These are phyloP conservation scores for Oryza meridionalis DNA, from an alignment of 176 grass and related monocot genomes.

Conservation along the genomic window DNA sequence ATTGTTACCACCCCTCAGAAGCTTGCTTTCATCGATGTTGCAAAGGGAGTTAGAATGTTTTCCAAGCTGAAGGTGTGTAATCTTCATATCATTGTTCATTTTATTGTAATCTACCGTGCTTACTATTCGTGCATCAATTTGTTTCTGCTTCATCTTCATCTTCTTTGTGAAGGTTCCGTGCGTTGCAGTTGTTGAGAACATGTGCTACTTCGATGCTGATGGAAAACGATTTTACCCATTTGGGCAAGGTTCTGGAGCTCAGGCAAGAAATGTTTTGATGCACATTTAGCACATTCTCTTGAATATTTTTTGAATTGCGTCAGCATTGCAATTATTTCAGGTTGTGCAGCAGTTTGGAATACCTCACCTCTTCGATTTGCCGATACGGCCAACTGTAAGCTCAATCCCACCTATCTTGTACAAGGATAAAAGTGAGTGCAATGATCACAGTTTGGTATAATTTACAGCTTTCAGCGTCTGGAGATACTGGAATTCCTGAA, in stretches of 20 bases:
- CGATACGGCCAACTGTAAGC: slow-evolving; percentile 85
- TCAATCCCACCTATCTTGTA: slow-evolving; percentile 10
- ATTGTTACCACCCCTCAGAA: slow-evolving; percentile 99
- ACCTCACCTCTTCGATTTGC: slow-evolving; percentile 95
- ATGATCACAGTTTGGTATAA: slow-evolving; percentile 32
- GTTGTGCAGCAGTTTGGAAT: slow-evolving; percentile 98
- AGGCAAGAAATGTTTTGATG: slow-evolving; percentile 58
- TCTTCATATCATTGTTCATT: slow-evolving; percentile 33
- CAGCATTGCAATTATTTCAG: slow-evolving; percentile 54
- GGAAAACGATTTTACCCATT: slow-evolving; percentile 88
- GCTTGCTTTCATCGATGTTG: slow-evolving; percentile 96
- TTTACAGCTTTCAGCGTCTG: slow-evolving; percentile 90
- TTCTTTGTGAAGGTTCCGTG: slow-evolving; percentile 78
- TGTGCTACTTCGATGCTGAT: slow-evolving; percentile 99
- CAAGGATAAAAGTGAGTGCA: background rate
- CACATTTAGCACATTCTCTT: slow-evolving; percentile 28
- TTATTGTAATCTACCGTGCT: background rate
- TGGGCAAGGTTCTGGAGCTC: slow-evolving; percentile 87
- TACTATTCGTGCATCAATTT: slow-evolving; percentile 12
- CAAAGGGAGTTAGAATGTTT: slow-evolving; percentile 98
- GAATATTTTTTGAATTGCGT: slow-evolving; percentile 29
- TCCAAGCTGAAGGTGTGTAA: slow-evolving; percentile 92
- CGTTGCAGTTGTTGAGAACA: slow-evolving; percentile 96
- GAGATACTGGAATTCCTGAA: slow-evolving; percentile 89
- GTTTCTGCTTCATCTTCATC: slow-evolving; percentile 11